Evolutionary conservation across 2,329 filamentous ascomycete genomes (phyloP).

Genomic region (Neofusicoccum sp.): DNA sequence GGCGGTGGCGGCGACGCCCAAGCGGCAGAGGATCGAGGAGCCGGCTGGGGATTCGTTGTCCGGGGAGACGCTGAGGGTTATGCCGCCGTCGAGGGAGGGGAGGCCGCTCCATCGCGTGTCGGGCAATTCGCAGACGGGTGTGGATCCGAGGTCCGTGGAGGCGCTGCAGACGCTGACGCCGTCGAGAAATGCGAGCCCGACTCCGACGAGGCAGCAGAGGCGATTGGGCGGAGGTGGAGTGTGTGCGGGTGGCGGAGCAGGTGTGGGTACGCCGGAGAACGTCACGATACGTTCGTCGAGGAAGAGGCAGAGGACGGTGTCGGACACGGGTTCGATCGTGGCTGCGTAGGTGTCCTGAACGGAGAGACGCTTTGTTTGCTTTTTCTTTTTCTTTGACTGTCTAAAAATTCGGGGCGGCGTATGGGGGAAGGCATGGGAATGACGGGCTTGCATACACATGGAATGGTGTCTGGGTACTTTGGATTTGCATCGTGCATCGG

Average conservation of each 20-base stretch:
- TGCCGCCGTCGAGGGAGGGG: neutral
- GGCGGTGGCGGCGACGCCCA: neutral
- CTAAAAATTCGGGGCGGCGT: no score
- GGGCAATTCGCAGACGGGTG: neutral
- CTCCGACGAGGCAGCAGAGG: neutral
- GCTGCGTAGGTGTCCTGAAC: neutral
- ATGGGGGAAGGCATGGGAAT: no score
- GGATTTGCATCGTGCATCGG: no score
- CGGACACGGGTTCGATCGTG: neutral
- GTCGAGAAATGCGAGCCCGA: slow-evolving; percentile 10
- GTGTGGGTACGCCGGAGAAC: neutral
- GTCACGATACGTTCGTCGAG: neutral
- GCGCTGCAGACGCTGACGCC: slow-evolving; percentile 4
- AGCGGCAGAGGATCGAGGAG: neutral
- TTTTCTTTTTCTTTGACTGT: neutral
- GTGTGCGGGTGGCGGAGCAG: neutral
- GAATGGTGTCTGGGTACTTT: no score
- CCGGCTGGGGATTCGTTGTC: neutral
- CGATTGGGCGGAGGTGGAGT: neutral
- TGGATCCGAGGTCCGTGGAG: slow-evolving; percentile 10
- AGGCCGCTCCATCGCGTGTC: neutral
- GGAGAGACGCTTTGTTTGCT: neutral
- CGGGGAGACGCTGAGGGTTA: neutral
- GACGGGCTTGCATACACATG: no score
- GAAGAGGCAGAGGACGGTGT: neutral